phyloP scores from a whole-genome alignment of 495 filamentous ascomycete species.

The Penicillium odoratum region DNA sequence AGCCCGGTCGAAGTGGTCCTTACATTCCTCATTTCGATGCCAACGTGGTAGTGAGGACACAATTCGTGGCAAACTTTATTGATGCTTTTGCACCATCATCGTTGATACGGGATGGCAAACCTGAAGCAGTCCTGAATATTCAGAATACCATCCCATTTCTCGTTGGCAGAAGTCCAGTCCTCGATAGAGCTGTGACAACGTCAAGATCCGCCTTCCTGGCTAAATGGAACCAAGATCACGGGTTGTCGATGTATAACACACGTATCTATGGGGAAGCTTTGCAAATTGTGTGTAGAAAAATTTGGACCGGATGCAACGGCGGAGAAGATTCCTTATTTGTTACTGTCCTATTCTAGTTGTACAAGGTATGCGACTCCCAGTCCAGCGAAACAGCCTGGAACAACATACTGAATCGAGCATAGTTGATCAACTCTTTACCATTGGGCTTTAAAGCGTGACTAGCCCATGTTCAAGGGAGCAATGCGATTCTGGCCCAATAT shows the following conservation, averaged over 20 bases:
- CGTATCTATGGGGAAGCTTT: conserved; percentile 24
- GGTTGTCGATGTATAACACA: conserved; percentile 23
- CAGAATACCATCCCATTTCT: conserved; percentile 18
- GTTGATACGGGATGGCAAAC: conserved; percentile 7
- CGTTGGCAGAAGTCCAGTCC: conserved; percentile 13
- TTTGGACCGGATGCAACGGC: conserved; percentile 15
- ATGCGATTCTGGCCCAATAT: conserved; percentile 21
- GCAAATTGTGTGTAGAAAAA: conserved; percentile 18
- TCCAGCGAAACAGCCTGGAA: not conserved
- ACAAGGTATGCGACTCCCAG: conserved; percentile 18
- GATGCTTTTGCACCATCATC: conserved; percentile 12
- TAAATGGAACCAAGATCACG: conserved; percentile 19
- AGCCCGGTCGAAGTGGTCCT: conserved; percentile 1
- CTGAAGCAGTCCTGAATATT: conserved; percentile 6
- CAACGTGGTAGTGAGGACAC: conserved; percentile 16
- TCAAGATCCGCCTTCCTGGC: conserved; percentile 24
- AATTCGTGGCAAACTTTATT: conserved; percentile 21
- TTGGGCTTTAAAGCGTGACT: conserved; percentile 28
- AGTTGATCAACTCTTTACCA: conserved; percentile 29
- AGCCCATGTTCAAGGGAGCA: conserved; percentile 28
- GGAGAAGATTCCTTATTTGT: conserved; percentile 27
- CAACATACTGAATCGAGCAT: not conserved
- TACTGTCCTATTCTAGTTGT: conserved; percentile 28
- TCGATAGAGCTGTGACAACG: conserved; percentile 24
- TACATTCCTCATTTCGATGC: conserved; percentile 19